These are phyloP conservation scores for Cotoneaster glaucophyllus DNA, from an alignment of 306 rosid species.

Conservation along the genomic window DNA sequence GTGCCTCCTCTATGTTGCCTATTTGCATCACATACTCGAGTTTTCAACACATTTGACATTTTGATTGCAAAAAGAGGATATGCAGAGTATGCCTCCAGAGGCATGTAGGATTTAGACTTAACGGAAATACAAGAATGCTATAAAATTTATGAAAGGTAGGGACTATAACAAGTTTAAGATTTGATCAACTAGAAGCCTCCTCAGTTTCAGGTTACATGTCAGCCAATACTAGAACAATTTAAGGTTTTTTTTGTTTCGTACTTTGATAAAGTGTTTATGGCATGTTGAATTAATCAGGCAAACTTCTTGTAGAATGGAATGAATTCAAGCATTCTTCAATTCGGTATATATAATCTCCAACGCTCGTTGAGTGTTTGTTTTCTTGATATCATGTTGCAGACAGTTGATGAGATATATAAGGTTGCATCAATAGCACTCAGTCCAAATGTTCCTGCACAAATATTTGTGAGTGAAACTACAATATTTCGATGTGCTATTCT, in stretches of 20 bases:
- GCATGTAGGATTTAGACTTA: constrained; percentile 3
- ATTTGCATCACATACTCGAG: constrained; percentile 1
- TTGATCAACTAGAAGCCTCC: background rate
- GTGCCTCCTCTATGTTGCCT: constrained; percentile 17
- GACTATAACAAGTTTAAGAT: background rate
- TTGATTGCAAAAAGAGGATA: too few relatives aligned
- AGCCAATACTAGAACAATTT: background rate
- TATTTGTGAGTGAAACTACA: constrained; percentile 70
- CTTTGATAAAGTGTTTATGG: background rate
- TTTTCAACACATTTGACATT: background rate
- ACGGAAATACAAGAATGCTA: background rate
- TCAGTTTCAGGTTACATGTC: background rate
- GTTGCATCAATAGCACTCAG: constrained; percentile 84
- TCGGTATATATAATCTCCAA: constrained; percentile 1
- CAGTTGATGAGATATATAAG: constrained; percentile 96
- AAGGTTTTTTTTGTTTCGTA: background rate
- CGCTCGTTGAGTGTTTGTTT: constrained; percentile 20
- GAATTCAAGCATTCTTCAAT: background rate
- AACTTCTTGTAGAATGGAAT: background rate
- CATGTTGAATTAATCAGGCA: background rate
- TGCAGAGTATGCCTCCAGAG: background rate
- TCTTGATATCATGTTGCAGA: constrained; percentile 46
- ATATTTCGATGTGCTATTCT: constrained; percentile 12
- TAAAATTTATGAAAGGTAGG: constrained; percentile 1
- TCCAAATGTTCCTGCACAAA: constrained; percentile 98